Evolutionary conservation across 2,329 filamentous ascomycete genomes (phyloP), one percentile per base, ranked within the genome.

Genomic region (Lecanicillium sp.): DNA sequence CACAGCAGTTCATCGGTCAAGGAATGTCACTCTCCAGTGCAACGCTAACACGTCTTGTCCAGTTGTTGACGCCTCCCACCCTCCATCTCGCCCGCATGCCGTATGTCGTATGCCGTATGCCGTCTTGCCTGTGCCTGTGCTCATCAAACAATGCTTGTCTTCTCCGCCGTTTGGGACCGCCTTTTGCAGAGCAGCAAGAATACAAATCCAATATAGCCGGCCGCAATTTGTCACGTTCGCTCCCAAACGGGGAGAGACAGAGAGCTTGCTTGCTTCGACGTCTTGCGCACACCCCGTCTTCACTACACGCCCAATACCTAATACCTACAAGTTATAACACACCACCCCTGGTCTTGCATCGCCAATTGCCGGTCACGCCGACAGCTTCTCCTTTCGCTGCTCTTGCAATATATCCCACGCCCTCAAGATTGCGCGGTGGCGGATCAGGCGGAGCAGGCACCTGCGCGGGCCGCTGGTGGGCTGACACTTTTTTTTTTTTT

Each of bases 391-490:
- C 26, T 38, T 24, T 24, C 27, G 15, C 11, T 20, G 38, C 36
- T 48, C 20, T 29, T 40, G 27, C 37, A 41, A n/a, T 41, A 19
- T 41, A 33, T 38, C 29, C 27, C 44, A 48, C 44, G 37, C 44
- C 44, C 36, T 40, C 44, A 41, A 48, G 44, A 48, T 48, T 48
- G 37, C 36, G 37, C 36, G 44, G 44, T 48, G 44, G 44, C 44
- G 44, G 44, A 48, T 41, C 44, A 48, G 36, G 36, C 44, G 44
- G 44, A 48, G 40, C 36, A 48, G 44, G 37, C 37, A 40, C 44
- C 44, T 48, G 36, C 44, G 44, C 36, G 37, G 26, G 36, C 37
- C 30, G 44, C 44, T 2, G 37, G 44, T 41, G 44, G 36, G 44
- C 44, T 41, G 37, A 40, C 37, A 33, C 26, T 41, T 6, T 24